phyloP scores from a whole-genome alignment of 306 rosid species.

The Sesbania bispinosa region DNA sequence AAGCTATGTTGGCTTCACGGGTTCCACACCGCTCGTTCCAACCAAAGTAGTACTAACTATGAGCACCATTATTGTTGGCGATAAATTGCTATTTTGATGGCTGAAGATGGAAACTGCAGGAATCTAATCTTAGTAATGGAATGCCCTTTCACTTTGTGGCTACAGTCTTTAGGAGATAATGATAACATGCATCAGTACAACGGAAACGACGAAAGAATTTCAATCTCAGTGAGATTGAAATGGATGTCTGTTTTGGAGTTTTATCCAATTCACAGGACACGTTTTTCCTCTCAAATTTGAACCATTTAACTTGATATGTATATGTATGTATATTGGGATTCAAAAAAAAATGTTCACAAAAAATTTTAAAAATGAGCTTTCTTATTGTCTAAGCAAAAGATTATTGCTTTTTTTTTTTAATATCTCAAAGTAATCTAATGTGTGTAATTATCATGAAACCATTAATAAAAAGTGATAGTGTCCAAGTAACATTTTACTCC shows the following conservation, averaged over 20 bases:
- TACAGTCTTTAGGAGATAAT: no score
- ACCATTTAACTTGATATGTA: no score
- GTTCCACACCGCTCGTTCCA: constrained; percentile 25
- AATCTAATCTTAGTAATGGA: constrained; percentile 28
- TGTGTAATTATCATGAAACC: neutral
- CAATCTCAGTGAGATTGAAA: no score
- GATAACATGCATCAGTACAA: no score
- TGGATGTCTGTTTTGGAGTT: no score
- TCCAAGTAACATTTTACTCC: neutral
- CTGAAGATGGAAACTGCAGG: constrained; percentile 21
- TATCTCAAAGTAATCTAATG: neutral
- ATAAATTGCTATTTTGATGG: constrained; percentile 1
- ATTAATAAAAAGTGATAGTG: neutral
- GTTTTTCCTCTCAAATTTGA: no score
- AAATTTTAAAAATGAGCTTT: no score
- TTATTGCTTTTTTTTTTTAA: neutral
- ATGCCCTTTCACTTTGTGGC: neutral
- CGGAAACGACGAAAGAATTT: no score
- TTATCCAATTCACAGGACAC: no score
- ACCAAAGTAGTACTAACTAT: neutral
- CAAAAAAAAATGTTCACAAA: no score
- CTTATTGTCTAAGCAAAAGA: neutral
- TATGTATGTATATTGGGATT: no score
- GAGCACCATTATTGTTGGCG: constrained; percentile 7
- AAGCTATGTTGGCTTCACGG: constrained; percentile 24